Base-by-base conservation (phyloP, 352 stramenopile genomes). In the Pythium brassicae region DNA sequence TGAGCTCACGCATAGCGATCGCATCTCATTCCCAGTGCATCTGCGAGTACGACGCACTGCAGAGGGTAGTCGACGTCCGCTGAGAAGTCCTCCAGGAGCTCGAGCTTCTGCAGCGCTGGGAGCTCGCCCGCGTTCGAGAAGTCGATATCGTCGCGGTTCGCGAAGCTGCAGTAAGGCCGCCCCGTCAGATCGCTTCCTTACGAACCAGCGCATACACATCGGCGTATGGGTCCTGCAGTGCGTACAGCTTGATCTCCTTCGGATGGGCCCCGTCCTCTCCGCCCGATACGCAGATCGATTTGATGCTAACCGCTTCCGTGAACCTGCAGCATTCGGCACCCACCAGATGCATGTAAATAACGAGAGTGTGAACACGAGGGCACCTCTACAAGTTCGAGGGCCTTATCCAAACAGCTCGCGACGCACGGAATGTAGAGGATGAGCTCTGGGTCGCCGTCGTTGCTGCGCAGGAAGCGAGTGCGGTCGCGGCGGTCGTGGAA, bases 261-360 rank as follows among this genome's bases (percentile, higher is more conserved):
- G 83, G 83, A 68, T 95, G 83, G 3, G 72, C 72, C 4, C 85
- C 85, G 50, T 92, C 85, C 9, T 81, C 72, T 48, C 79, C 80
- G 37, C 85, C 85, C 2, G 82, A 87, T 52, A 95, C 87, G 65
- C 83, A 92, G 52, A 95, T 93, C 29, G 85, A 93, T 53, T 92
- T 93, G 66, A 95, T 89, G 59, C 76, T 93, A 57, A 93, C 85
- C 8, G 83, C 81, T 64, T 95, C 83, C 7, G 85, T 95, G 59
- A 95, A 95, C 53, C 78, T 83, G 50, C 22, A 55, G 10, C 15
- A 23, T 32, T 11, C 20, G 7, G 9, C 22, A 37, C 17, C n/a
- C 27, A 20, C 19, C 10, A 1, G 25, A 22, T 17, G 19, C 3
- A 26, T 12, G 25, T 51, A 5, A 29, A 19, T 4, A 19, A 39